Conservation (phyloP, 1,284 basidiomycete genomes). For the Sporisorium scitamineum region DNA sequence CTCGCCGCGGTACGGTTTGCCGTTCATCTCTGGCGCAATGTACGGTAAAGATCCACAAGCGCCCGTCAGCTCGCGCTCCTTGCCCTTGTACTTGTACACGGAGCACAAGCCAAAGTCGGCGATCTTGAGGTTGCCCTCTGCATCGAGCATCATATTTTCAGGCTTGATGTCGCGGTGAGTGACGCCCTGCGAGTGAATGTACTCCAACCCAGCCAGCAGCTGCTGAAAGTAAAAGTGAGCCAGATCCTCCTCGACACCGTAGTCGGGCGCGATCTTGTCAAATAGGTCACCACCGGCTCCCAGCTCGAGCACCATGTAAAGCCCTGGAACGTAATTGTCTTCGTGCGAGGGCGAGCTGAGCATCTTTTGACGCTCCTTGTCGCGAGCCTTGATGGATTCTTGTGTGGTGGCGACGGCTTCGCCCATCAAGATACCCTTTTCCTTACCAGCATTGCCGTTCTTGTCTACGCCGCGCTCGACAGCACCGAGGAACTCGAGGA, state of each 20-base stretch:
- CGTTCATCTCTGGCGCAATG: slow-evolving; percentile 82
- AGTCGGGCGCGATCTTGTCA: slow-evolving; percentile 92
- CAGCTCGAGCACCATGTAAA: slow-evolving; percentile 92
- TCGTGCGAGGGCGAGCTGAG: slow-evolving; percentile 44
- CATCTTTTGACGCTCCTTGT: slow-evolving; percentile 50
- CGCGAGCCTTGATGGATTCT: slow-evolving; percentile 71
- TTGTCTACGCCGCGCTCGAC: slow-evolving; percentile 57
- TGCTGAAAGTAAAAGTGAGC: slow-evolving; percentile 93
- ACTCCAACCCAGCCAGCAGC: slow-evolving; percentile 80
- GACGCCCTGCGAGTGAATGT: slow-evolving; percentile 79
- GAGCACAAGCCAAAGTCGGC: slow-evolving; percentile 95
- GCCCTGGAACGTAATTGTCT: slow-evolving; percentile 70
- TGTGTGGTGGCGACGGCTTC: slow-evolving; percentile 71
- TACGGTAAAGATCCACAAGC: slow-evolving; percentile 92
- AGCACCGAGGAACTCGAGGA: slow-evolving; percentile 86
- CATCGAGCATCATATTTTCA: slow-evolving; percentile 72
- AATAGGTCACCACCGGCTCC: slow-evolving; percentile 95
- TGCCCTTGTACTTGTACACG: slow-evolving; percentile 89
- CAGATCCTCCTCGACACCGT: slow-evolving; percentile 86
- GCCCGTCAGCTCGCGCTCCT: slow-evolving; percentile 72
- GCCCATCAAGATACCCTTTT: slow-evolving; percentile 49
- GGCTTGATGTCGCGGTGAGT: slow-evolving; percentile 72
- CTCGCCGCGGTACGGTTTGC: slow-evolving; percentile 82
- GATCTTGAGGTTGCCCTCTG: slow-evolving; percentile 79
- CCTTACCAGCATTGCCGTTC: slow-evolving; percentile 42